phyloP scores from a whole-genome alignment of 192 early-diverging fungal species.

The Coemansia sp. region DNA sequence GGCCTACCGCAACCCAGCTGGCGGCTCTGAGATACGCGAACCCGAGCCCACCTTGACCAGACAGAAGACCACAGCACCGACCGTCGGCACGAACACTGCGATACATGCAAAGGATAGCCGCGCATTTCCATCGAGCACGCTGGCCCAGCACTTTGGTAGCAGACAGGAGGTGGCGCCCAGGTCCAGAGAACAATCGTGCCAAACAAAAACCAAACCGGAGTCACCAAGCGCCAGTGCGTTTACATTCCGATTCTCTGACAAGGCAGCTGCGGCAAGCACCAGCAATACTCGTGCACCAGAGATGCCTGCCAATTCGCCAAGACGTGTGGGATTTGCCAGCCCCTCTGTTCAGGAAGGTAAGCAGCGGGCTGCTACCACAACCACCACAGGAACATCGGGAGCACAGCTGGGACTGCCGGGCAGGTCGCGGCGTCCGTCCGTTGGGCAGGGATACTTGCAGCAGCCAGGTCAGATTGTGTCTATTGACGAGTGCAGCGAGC shows the following conservation, averaged over 20 bases:
- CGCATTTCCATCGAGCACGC: neutral
- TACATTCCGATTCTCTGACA: neutral
- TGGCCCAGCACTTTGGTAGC: neutral
- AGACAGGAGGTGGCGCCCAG: neutral
- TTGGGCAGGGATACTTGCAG: neutral
- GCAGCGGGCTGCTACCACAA: neutral
- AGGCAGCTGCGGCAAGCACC: neutral
- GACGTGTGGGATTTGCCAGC: neutral
- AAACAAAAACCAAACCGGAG: too few relatives aligned
- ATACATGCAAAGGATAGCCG: neutral
- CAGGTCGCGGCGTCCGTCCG: slow-evolving; percentile 3
- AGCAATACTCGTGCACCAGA: neutral
- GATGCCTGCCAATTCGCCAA: neutral
- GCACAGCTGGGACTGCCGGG: neutral
- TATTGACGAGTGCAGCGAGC: slow-evolving; percentile 30
- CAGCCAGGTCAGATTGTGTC: slow-evolving; percentile 20
- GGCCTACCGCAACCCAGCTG: neutral
- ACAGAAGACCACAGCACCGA: too few relatives aligned
- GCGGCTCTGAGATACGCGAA: too few relatives aligned
- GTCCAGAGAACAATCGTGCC: neutral
- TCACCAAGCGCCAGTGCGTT: neutral
- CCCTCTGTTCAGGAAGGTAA: neutral
- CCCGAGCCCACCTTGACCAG: too few relatives aligned
- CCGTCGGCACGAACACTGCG: too few relatives aligned
- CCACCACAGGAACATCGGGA: neutral